Conservation (phyloP, 2,329 filamentous ascomycete species). For the Phyllosticta ampelicida region DNA sequence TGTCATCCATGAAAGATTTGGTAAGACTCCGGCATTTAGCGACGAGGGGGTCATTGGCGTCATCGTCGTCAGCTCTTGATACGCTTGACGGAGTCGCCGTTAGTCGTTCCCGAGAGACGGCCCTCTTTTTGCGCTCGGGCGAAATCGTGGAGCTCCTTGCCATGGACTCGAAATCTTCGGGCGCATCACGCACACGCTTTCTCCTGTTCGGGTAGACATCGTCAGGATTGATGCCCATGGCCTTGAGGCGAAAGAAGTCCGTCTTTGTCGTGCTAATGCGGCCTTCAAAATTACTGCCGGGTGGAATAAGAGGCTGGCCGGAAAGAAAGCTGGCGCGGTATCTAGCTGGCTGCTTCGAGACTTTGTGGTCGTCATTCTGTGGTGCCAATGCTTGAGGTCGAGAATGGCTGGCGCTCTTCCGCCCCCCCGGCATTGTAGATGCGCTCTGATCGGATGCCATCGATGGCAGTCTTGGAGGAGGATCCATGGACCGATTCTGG, state of each 20-base stretch:
- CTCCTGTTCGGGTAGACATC: conserved; percentile 14
- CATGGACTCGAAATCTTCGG: conserved; percentile 7
- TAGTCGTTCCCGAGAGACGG: background rate
- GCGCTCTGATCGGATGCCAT: background rate
- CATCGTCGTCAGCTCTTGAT: conserved; percentile 14
- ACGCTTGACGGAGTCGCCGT: conserved; percentile 6
- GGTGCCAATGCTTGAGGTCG: background rate
- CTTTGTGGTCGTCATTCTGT: background rate
- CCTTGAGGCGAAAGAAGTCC: conserved; percentile 42
- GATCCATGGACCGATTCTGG: background rate
- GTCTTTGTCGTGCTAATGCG: conserved; percentile 36
- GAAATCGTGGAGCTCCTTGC: background rate
- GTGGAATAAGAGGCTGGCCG: conserved; percentile 8
- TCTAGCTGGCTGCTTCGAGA: background rate
- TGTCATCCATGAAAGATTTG: conserved; percentile 17
- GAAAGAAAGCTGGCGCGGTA: conserved; percentile 5
- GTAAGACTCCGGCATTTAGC: conserved; percentile 22
- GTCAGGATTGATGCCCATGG: conserved; percentile 36
- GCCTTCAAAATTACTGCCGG: conserved; percentile 14
- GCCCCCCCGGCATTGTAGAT: background rate
- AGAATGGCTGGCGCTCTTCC: background rate
- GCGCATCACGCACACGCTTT: conserved; percentile 18
- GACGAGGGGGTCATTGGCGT: conserved; percentile 24
- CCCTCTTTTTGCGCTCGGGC: conserved; percentile 6
- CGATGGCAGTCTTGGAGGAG: background rate